Conservation (phyloP, 1,284 basidiomycete genomes). For the Microbotryum intermedium region DNA sequence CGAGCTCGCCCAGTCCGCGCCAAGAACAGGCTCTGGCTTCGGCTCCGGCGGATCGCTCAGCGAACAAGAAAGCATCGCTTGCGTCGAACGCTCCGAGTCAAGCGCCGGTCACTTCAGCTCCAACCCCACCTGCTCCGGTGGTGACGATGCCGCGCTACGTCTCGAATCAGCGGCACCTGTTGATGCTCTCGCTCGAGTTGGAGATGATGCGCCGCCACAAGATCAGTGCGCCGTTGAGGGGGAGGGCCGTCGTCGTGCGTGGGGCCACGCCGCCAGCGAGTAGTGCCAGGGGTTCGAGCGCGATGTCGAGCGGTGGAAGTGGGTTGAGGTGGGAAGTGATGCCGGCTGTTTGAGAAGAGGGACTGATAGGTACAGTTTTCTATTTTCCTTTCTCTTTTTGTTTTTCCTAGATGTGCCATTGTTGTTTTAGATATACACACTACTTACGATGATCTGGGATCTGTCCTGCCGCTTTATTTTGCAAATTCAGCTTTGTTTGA, state of each 20-base stretch:
- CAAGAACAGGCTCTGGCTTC: too few species aligned
- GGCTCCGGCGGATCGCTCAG: too few species aligned
- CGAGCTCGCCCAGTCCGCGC: too few species aligned
- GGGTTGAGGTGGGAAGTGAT: conserved; percentile 4
- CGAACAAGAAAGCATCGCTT: too few species aligned
- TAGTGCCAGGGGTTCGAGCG: background rate
- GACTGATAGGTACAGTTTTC: background rate
- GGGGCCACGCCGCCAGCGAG: background rate
- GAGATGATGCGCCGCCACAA: conserved; percentile 30
- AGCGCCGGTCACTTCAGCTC: background rate
- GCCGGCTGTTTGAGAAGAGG: background rate
- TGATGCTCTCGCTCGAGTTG: conserved; percentile 29
- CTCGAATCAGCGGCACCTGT: conserved; percentile 29
- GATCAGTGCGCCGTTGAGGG: conserved; percentile 26
- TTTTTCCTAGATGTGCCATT: background rate
- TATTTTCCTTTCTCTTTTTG: background rate
- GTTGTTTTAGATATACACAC: background rate
- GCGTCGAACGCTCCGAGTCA: too few species aligned
- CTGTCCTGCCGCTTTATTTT: background rate
- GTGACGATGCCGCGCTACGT: conserved; percentile 17
- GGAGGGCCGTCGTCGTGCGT: conserved; percentile 22
- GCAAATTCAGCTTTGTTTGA: too few species aligned
- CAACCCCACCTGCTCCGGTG: background rate
- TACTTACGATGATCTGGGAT: conserved; percentile 1
- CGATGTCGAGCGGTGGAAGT: background rate